Evolutionary conservation across 1,139 yeast species (phyloP).

Genomic region (Geotrichum restrictum): DNA sequence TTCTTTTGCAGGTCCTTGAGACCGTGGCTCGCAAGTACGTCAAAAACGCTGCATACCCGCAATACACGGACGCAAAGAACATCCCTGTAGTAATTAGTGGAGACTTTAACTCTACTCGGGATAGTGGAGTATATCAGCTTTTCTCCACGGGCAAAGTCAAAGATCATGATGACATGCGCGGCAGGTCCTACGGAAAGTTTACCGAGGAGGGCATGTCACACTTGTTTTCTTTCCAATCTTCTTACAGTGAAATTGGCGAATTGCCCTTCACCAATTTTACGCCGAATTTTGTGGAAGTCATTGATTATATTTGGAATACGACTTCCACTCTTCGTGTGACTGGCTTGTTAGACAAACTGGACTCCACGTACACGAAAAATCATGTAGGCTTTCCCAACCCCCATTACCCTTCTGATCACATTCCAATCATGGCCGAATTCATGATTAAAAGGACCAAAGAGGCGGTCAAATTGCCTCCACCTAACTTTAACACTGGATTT

Average conservation of each 20-base stretch:
- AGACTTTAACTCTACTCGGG: conserved; percentile 84
- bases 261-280: conserved; percentile 92
- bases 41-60: conserved; percentile 28
- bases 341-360: conserved; percentile 82
- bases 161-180: conserved; percentile 74
- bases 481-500: conserved; percentile 27
- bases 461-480: conserved; percentile 28
- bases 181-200: conserved; percentile 85
- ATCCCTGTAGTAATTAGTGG: conserved; percentile 83
- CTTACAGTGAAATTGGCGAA: conserved; percentile 81
- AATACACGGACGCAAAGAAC: conserved; percentile 54
- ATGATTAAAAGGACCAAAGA: conserved; percentile 56
- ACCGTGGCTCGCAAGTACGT: conserved; percentile 53
- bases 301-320: conserved; percentile 94
- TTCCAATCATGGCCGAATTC: conserved; percentile 75
- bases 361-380: conserved; percentile 66
- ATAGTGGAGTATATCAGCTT: conserved; percentile 89
- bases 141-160: conserved; percentile 69
- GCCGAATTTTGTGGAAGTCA: conserved; percentile 86
- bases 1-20: conserved; percentile 83
- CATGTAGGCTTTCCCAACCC: conserved; percentile 92
- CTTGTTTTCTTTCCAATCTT: conserved; percentile 74
- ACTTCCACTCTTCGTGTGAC: conserved; percentile 72
- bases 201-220: conserved; percentile 88
- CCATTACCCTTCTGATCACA: conserved; percentile 91